These are phyloP conservation scores for Monosporozyma yasuniensis DNA, from an alignment of 805 yeast genomes.

Conservation along the genomic window DNA sequence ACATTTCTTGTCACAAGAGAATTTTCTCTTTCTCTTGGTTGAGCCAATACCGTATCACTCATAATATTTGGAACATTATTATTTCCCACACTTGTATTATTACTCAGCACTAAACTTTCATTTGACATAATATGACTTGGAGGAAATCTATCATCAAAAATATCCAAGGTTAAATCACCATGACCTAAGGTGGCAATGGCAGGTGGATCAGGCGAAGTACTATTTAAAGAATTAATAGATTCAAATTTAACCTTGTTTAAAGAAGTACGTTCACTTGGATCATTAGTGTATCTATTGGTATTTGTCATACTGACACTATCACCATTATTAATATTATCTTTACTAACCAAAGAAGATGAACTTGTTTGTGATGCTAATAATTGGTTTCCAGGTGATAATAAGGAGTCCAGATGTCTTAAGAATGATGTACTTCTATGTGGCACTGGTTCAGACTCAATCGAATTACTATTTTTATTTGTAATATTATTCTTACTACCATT, in stretches of 20 bases:
- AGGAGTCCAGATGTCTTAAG: constrained; percentile 31
- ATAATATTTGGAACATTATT: not conserved
- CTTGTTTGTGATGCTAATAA: constrained; percentile 1
- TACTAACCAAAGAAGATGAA: not conserved
- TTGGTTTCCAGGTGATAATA: constrained; percentile 13
- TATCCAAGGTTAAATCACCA: constrained; percentile 42
- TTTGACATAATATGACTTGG: not conserved
- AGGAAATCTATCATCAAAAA: constrained; percentile 11
- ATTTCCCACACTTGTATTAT: not conserved
- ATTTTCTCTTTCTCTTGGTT: not conserved
- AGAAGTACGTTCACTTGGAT: constrained; percentile 3
- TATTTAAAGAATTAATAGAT: constrained; percentile 24
- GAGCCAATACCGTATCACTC: not conserved
- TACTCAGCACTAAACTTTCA: not conserved
- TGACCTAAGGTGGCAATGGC: constrained; percentile 46
- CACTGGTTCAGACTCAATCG: not conserved
- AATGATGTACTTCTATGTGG: constrained; percentile 24
- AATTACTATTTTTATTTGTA: not conserved
- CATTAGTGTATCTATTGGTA: not conserved
- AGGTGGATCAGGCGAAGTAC: constrained; percentile 26
- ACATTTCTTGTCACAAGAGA: not conserved
- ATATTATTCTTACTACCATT: not conserved
- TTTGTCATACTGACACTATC: not conserved
- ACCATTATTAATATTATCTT: constrained; percentile 1
- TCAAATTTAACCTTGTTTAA: constrained; percentile 23